Evolutionary conservation across 805 yeast genomes (phyloP).

Genomic region (Candida chauliodis): DNA sequence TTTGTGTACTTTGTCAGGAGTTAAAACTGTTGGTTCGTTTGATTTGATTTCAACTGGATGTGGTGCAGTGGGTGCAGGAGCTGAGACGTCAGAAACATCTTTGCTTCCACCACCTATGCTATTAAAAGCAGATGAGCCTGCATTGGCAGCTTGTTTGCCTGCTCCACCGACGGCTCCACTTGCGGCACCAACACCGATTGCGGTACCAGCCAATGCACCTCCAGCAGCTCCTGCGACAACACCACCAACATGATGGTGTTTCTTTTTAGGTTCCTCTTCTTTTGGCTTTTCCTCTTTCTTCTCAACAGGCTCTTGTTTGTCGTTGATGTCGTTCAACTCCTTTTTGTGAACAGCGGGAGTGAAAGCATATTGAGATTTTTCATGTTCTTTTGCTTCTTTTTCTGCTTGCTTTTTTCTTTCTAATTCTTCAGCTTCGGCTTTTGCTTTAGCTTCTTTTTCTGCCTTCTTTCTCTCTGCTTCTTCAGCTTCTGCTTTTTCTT

Average conservation of each 20-base stretch:
- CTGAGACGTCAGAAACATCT: not conserved
- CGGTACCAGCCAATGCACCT: slow-evolving; percentile 8
- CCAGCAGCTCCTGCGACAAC: slow-evolving; percentile 8
- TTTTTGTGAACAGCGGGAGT: slow-evolving; percentile 1
- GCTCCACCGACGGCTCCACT: slow-evolving; percentile 8
- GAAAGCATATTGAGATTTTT: slow-evolving; percentile 13
- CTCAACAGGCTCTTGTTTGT: slow-evolving; percentile 8
- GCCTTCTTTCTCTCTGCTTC: slow-evolving; percentile 13
- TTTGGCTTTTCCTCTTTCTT: slow-evolving; percentile 17
- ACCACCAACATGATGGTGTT: slow-evolving; percentile 2
- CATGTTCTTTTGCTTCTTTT: slow-evolving; percentile 10
- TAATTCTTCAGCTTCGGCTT: slow-evolving; percentile 12
- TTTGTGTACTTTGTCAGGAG: not conserved
- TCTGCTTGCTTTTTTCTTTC: slow-evolving; percentile 17
- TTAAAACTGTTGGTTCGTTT: not conserved
- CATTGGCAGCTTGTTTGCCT: slow-evolving; percentile 4
- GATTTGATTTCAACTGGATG: not conserved
- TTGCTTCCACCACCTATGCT: slow-evolving; percentile 1
- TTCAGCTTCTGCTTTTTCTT: slow-evolving; percentile 11
- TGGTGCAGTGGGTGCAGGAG: not conserved
- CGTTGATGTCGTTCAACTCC: slow-evolving; percentile 6
- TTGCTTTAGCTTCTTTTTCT: slow-evolving; percentile 13
- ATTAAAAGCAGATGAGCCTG: slow-evolving; percentile 4
- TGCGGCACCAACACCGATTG: slow-evolving; percentile 8
- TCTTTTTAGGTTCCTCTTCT: slow-evolving; percentile 10